Evolutionary conservation across 345 rosid species (phyloP).

Genomic region (Microthlaspi erraticum): DNA sequence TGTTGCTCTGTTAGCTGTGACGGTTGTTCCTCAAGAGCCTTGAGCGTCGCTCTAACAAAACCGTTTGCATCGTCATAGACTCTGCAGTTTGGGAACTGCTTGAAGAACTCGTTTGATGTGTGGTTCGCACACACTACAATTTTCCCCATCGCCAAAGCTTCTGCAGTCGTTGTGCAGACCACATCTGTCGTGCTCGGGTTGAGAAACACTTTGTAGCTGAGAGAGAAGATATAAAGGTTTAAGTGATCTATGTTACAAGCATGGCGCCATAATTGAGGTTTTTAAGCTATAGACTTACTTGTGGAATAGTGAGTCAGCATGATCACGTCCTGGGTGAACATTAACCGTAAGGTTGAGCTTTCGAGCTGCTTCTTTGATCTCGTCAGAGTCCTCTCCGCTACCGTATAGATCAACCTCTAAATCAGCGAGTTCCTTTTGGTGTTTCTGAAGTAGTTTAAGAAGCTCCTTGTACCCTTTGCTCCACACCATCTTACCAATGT

Average conservation of each 20-base stretch:
- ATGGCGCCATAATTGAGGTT: constrained; percentile 6
- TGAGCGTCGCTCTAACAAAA: constrained; percentile 57
- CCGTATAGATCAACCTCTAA: constrained; percentile 87
- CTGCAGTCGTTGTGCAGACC: constrained; percentile 97
- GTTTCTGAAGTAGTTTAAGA: constrained; percentile 66
- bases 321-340: constrained; percentile 86
- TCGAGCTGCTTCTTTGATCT: constrained; percentile 66
- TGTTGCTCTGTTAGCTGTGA: constrained; percentile 63
- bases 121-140: constrained; percentile 57
- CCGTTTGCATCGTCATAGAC: constrained; percentile 57
- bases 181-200: constrained; percentile 99
- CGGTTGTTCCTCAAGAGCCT: constrained; percentile 78
- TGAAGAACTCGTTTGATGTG: constrained; percentile 61
- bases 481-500: constrained; percentile 98
- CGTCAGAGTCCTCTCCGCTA: constrained; percentile 83
- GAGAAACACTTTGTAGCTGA: constrained; percentile 90
- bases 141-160: constrained; percentile 98
- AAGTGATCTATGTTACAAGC: neutral
- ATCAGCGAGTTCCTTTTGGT: constrained; percentile 71
- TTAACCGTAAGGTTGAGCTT: constrained; percentile 62
- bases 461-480: constrained; percentile 95
- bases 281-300: constrained; percentile 60
- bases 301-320: constrained; percentile 83
- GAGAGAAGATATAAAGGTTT: constrained; percentile 1
- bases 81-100: constrained; percentile 84